A percentile compares a stretch with the other conserved stretches of the same genome.
Evolutionary conservation across 768 basidiomycete species (phyloP).

Genomic region (Lyophyllum semitale): DNA sequence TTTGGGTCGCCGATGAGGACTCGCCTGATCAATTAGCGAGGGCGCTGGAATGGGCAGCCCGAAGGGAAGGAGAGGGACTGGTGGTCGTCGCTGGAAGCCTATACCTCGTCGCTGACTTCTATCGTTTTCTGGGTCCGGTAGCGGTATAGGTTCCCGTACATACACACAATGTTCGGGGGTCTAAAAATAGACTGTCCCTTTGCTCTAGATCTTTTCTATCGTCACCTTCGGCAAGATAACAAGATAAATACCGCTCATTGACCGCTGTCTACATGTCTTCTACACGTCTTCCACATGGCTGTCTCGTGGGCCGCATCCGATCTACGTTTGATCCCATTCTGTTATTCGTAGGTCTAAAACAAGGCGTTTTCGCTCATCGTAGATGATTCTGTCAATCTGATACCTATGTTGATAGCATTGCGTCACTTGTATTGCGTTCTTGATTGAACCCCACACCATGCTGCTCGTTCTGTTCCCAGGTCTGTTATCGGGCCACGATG

Average conservation of each 20-base stretch:
- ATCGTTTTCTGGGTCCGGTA: slow-evolving; percentile 46
- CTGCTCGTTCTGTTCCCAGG: neutral
- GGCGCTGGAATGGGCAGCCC: slow-evolving; percentile 53
- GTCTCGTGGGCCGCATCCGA: neutral
- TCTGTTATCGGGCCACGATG: neutral
- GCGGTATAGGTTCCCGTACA: neutral
- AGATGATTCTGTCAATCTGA: neutral
- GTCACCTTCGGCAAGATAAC: too few relatives aligned
- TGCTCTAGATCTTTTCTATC: too few relatives aligned
- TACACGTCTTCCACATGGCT: neutral
- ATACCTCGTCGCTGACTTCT: slow-evolving; percentile 94
- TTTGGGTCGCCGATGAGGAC: slow-evolving; percentile 43
- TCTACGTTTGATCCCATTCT: neutral
- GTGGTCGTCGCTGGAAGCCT: slow-evolving; percentile 87
- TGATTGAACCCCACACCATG: neutral
- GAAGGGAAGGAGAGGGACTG: slow-evolving; percentile 45
- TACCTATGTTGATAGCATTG: neutral
- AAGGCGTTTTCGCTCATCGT: neutral
- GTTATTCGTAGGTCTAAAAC: neutral
- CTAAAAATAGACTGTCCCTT: too few relatives aligned
- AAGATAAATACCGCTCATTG: too few relatives aligned
- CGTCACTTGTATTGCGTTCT: neutral
- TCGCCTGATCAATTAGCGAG: slow-evolving; percentile 20
- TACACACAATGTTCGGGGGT: too few relatives aligned
- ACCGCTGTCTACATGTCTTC: too few relatives aligned